Evolutionary conservation across 1,284 basidiomycete species (phyloP), one percentile per base, ranked within the genome.

Genomic region (Sporisorium scitamineum): DNA sequence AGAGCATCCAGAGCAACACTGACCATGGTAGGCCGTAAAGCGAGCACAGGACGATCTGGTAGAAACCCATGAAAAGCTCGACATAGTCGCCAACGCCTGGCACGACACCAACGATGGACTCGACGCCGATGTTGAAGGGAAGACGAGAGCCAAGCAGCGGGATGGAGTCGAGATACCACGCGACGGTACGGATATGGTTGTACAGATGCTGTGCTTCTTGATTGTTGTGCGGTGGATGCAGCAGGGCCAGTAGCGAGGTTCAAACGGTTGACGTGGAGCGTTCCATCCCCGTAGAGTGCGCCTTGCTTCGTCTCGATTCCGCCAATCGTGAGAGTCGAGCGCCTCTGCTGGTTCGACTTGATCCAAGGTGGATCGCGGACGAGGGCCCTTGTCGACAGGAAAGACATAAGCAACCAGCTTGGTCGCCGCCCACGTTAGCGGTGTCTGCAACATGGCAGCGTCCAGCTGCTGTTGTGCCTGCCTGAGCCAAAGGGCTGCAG

Each of bases 121-220:
- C 79, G 24, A 81, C 20, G 29, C 79, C 79, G 18, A 81, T 51
- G 61, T 78, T 76, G 60, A 81, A 81, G 26, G 78, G 76, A 5
- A 64, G 41, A 7, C 56, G 57, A n/a, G 56, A 57, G 34, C 63
- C 64, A 4, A 80, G 70, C 24, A 71, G 54, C 13, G 76, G 79
- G 11, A 80, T 54, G 3, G 72, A 57, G 48, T 80, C 79, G 39
- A 80, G 63, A 44, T 78, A 84, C 70, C 71, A 83, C 16, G 79
- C 74, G 5, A 79, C 60, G 5, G 78, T 80, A 22, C 78, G 73
- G 41, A 80, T 77, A 41, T 84, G 82, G 44, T 85, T 84, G 64
- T 85, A 85, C 31, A 85, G 68, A 45, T 70, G 73, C 63, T 85
- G 84, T n/a, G 84, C 84, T 45, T 85, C 76, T 27, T 13, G 31